These are phyloP conservation scores for Erodium texanum DNA, from an alignment of 441 rosid species.

Conservation along the genomic window DNA sequence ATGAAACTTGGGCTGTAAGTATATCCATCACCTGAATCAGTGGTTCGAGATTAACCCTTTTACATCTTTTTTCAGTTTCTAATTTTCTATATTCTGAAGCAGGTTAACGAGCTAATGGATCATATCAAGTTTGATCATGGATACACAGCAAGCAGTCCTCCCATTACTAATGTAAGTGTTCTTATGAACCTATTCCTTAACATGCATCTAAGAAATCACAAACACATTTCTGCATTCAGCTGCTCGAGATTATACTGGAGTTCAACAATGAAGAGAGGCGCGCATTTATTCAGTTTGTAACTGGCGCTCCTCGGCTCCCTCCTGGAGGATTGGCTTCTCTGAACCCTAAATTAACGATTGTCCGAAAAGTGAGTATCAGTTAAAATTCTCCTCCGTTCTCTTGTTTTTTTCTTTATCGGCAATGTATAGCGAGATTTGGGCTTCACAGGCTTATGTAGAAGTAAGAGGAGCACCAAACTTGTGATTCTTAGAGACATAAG, in stretches of 20 bases:
- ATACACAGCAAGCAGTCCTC: slow-evolving; percentile 92
- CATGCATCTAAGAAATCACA: slow-evolving; percentile 8
- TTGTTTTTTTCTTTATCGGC: too few species aligned
- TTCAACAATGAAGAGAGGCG: slow-evolving; percentile 52
- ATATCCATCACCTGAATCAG: slow-evolving; percentile 8
- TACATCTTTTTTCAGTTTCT: slow-evolving; percentile 9
- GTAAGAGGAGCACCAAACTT: too few species aligned
- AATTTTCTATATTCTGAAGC: slow-evolving; percentile 21
- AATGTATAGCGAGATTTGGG: too few species aligned
- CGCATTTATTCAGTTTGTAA: slow-evolving; percentile 87
- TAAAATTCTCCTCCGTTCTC: not conserved
- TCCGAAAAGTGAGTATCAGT: slow-evolving; percentile 56
- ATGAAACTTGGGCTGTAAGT: slow-evolving; percentile 57
- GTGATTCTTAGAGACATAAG: too few species aligned
- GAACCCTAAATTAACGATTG: slow-evolving; percentile 86
- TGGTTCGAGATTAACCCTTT: slow-evolving; percentile 4
- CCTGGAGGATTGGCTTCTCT: slow-evolving; percentile 91
- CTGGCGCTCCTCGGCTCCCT: slow-evolving; percentile 95
- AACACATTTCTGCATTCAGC: slow-evolving; percentile 30
- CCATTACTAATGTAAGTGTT: slow-evolving; percentile 50
- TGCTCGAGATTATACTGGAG: slow-evolving; percentile 70
- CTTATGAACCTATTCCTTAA: not conserved
- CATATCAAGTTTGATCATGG: slow-evolving; percentile 98
- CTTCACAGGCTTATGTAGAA: too few species aligned
- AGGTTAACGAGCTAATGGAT: slow-evolving; percentile 76